Evolutionary conservation across 768 basidiomycete genomes (phyloP).

Genomic region (Leucosporidium yakuticum): DNA sequence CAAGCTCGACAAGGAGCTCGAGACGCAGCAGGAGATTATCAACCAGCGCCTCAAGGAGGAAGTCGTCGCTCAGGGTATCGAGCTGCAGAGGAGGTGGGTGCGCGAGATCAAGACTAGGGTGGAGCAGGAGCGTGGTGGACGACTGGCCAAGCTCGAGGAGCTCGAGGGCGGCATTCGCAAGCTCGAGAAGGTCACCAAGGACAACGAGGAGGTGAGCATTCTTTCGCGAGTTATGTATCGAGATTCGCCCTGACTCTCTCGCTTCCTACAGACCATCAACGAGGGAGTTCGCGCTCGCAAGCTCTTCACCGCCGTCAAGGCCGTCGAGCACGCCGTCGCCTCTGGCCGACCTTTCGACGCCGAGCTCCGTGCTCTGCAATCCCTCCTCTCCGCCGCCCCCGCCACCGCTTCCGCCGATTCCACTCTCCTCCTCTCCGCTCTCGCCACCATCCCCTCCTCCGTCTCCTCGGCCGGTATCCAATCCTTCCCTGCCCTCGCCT

Average conservation of each 20-base stretch:
- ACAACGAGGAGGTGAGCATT: slow-evolving; percentile 55
- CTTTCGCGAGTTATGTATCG: slow-evolving; percentile 34
- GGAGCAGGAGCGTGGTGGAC: slow-evolving; percentile 91
- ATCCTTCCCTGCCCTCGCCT: slow-evolving; percentile 77
- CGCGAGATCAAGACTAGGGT: slow-evolving; percentile 92
- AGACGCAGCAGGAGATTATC: slow-evolving; percentile 82
- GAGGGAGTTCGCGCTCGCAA: slow-evolving; percentile 88
- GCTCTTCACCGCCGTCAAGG: slow-evolving; percentile 86
- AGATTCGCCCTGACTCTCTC: not conserved
- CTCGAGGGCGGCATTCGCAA: slow-evolving; percentile 83
- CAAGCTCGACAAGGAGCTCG: slow-evolving; percentile 77
- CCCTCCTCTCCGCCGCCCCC: slow-evolving; percentile 45
- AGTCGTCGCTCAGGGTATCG: slow-evolving; percentile 92
- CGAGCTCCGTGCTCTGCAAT: slow-evolving; percentile 75
- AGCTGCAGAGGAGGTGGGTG: slow-evolving; percentile 94
- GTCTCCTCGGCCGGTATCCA: slow-evolving; percentile 54
- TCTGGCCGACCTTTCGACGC: slow-evolving; percentile 73
- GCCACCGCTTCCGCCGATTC: slow-evolving; percentile 40
- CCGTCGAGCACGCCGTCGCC: slow-evolving; percentile 44
- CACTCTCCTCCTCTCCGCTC: slow-evolving; percentile 62
- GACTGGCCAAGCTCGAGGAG: slow-evolving; percentile 89
- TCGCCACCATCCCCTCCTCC: slow-evolving; percentile 49
- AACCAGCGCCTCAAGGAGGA: slow-evolving; percentile 91
- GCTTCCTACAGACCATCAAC: slow-evolving; percentile 50
- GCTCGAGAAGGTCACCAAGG: slow-evolving; percentile 80